Base-by-base conservation (phyloP, 2,329 filamentous ascomycete species). In the Penicillium occitanis region DNA sequence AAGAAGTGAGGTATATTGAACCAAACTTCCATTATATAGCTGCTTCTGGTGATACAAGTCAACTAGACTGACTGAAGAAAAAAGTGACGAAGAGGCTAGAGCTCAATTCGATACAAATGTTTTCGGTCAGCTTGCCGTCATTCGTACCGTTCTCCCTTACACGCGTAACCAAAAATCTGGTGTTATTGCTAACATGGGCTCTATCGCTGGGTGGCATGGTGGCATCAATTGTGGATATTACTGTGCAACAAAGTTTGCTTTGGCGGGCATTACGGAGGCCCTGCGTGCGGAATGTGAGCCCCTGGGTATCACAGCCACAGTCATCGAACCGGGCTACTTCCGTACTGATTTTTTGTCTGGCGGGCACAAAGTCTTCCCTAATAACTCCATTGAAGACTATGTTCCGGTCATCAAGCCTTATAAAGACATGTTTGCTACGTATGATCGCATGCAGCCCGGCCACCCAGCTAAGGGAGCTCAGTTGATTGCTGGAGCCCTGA, bases 91-190 rank as follows among this genome's bases (percentile, higher is more conserved):
- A 25, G 66, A 68, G 51, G 55, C 30, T 17, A 42, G 53, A 33
- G 63, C 42, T n/a, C 44, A 63, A 19, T 68, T 66, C 28, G 55
- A 68, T 25, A 65, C 60, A 5, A 68, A 66, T 51, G 53, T 68
- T 42, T 40, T 68, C 55, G 62, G 65, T 28, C 58, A 46, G 10
- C 22, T 63, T 7, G 58, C 55, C 35, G 58, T 63, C 14, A 61
- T 25, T 30, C 62, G 65, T 2, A 55, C 65, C n/a, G 48, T 65
- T 35, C 53, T 67, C 5, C 65, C 65, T 8, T 48, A 51, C 5
- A 51, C 61, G 62, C 53, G 62, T n/a, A 37, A 33, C 25, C 40
- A 65, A 17, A 57, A 37, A 5, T 42, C 62, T 19, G 61, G 55
- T 3, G 33, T 58, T 22, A 37, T 67, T 33, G 65, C 65, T n/a